phyloP scores from a whole-genome alignment of 1,284 basidiomycete species.

The Chiua sp. region DNA sequence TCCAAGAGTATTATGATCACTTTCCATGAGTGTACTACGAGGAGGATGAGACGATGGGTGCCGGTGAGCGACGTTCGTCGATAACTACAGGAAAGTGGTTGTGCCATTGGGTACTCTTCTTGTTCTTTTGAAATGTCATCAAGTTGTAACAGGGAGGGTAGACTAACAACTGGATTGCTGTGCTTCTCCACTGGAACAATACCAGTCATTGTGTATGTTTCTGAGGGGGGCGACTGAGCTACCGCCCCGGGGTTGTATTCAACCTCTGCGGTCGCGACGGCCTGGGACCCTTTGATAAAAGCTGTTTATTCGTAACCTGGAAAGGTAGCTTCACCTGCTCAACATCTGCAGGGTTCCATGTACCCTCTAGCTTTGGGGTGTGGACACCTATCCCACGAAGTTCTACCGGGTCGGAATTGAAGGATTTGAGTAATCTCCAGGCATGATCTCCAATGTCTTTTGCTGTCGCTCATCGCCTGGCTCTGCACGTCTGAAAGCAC shows the following conservation, averaged over 20 bases:
- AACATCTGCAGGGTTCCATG: conserved; percentile 21
- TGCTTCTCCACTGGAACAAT: conserved; percentile 11
- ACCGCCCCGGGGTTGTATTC: conserved; percentile 29
- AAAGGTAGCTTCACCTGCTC: conserved; percentile 64
- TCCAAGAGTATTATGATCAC: too few relatives aligned
- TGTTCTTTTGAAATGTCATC: conserved; percentile 76
- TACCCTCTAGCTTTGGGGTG: conserved; percentile 84
- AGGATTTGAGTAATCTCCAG: conserved; percentile 74
- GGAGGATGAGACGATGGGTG: conserved; percentile 2
- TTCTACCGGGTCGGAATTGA: conserved; percentile 84
- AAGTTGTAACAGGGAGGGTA: conserved; percentile 78
- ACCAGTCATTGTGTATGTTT: conserved; percentile 18
- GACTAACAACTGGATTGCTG: conserved; percentile 36
- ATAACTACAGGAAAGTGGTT: conserved; percentile 46
- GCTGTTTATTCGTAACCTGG: conserved; percentile 33
- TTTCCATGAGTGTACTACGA: neutral
- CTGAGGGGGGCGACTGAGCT: conserved; percentile 43
- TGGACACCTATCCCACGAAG: conserved; percentile 94
- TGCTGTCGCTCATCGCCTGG: conserved; percentile 74
- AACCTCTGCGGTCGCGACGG: neutral
- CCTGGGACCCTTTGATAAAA: neutral
- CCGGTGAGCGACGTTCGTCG: conserved; percentile 5
- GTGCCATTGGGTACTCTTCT: conserved; percentile 63
- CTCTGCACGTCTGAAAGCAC: conserved; percentile 64
- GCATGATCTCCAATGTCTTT: conserved; percentile 79